phyloP scores from a whole-genome alignment of 352 stramenopile genomes.

The Sclerospora graminicola region DNA sequence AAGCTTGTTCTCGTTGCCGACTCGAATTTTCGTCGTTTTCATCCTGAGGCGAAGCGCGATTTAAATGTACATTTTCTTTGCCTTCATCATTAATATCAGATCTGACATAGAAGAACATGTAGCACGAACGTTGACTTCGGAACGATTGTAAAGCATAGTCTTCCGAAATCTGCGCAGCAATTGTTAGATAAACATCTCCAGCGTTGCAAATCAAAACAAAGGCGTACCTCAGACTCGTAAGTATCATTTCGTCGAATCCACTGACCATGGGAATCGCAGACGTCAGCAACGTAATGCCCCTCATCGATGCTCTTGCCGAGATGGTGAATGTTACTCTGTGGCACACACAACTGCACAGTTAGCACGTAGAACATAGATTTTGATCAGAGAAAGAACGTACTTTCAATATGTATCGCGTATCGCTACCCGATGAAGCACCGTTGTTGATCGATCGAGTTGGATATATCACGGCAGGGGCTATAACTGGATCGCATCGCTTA shows the following conservation, averaged over 20 bases:
- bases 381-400: constrained; percentile 15
- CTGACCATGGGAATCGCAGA: constrained; percentile 33
- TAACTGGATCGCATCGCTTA: constrained; percentile 74
- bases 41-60: constrained; percentile 6
- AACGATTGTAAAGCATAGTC: constrained; percentile 64
- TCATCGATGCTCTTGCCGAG: constrained; percentile 69
- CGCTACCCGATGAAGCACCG: constrained; percentile 7
- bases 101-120: constrained; percentile 83
- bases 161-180: constrained; percentile 50
- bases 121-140: constrained; percentile 76
- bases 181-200: neutral
- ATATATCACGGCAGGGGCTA: constrained; percentile 39
- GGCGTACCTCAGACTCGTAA: constrained; percentile 61
- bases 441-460: constrained; percentile 31
- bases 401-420: constrained; percentile 37
- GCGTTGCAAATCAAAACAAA: neutral
- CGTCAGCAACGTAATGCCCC: constrained; percentile 78
- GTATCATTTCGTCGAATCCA: constrained; percentile 81
- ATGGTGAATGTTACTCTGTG: constrained; percentile 76
- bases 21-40: constrained; percentile 17
- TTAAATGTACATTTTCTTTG: constrained; percentile 58
- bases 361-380: constrained; percentile 1
- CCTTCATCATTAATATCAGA: constrained; percentile 25
- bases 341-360: constrained; percentile 4
- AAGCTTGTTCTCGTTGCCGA: constrained; percentile 8